Conservation (phyloP, 805 yeast genomes). For the Sugiyamaella valdiviana region DNA sequence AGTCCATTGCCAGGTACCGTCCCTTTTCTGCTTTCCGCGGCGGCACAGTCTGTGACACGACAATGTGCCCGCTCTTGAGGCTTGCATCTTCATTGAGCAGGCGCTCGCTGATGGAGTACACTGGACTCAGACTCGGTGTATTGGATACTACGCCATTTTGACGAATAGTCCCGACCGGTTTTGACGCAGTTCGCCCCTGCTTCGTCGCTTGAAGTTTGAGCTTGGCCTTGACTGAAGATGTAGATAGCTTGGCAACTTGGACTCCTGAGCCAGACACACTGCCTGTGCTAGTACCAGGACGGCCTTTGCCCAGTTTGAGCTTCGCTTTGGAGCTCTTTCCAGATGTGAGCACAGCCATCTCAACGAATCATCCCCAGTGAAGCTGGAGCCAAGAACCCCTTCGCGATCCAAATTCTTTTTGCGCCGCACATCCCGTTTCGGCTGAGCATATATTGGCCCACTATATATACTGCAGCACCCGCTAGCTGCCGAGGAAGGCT, state of each 20-base stretch:
- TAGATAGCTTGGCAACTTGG: too few species aligned
- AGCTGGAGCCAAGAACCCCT: too few species aligned
- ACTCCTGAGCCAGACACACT: too few species aligned
- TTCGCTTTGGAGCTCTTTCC: background rate
- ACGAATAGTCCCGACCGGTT: too few species aligned
- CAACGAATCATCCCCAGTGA: too few species aligned
- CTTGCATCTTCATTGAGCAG: background rate
- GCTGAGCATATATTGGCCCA: too few species aligned
- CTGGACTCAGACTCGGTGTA: background rate
- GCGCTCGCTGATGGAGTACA: background rate
- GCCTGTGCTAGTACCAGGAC: too few species aligned
- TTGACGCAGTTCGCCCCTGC: background rate
- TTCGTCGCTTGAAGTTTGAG: background rate
- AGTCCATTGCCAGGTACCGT: conserved; percentile 74
- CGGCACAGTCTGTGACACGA: background rate
- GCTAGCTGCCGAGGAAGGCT: too few species aligned
- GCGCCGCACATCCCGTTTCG: background rate
- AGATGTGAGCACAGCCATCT: background rate
- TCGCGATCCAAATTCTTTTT: background rate
- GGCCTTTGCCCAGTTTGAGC: too few species aligned
- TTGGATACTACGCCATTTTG: too few species aligned
- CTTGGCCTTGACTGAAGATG: background rate
- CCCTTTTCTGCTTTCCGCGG: conserved; percentile 43
- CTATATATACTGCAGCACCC: too few species aligned
- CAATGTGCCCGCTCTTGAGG: background rate